Evolutionary conservation across 192 early-diverging fungal species (phyloP), one percentile per base, ranked within the genome.

Genomic region (Paraglomus occultum): DNA sequence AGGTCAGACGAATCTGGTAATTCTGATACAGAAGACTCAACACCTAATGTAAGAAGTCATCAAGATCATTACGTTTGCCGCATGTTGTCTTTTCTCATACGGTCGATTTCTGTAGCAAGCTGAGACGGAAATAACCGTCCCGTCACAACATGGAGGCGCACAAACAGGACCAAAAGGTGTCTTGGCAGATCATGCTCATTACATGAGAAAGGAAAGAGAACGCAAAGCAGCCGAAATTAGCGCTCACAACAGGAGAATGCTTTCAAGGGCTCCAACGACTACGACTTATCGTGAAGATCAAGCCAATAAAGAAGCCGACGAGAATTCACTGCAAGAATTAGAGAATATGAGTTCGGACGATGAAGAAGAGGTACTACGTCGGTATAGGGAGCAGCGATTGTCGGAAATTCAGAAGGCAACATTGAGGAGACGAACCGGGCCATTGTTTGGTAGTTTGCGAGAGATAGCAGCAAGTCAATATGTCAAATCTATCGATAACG

Each of bases 81-180:
- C 31, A 31, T 1, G 31, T 31, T 31, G 1, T 31, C 1, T 31
- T 31, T 31, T 31, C 31, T 31, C 31, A 31, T 31, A 31, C 31
- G 3, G 31, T 31, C 3, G 31, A 3, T 31, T n/a, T 31, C 31
- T 31, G 31, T 31, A 31, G 31, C 31, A 31, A 31, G 31, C 31
- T 3, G 31, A 31, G 31, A 31, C 31, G 31, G 50, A 44, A 49
- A 18, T 64, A 43, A 11, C 43, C 6, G 10, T 42, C 10, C 51
- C 52, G 1, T 43, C 40, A 23, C 23, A 42, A 54, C 66, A 67
- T 67, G 66, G 66, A 45, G 66, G 66, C 15, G 51, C 15, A 40
- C 66, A 67, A 53, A 84, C 85, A 6, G 85, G 85, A 5, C 85
- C 85, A 49, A 86, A 86, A 64, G 85, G 83, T 49, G 83, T 86